A percentile compares a stretch with the other conserved stretches of the same genome.
Conservation (phyloP, 2,329 filamentous ascomycete genomes). For the Aspergillus amoenus region DNA sequence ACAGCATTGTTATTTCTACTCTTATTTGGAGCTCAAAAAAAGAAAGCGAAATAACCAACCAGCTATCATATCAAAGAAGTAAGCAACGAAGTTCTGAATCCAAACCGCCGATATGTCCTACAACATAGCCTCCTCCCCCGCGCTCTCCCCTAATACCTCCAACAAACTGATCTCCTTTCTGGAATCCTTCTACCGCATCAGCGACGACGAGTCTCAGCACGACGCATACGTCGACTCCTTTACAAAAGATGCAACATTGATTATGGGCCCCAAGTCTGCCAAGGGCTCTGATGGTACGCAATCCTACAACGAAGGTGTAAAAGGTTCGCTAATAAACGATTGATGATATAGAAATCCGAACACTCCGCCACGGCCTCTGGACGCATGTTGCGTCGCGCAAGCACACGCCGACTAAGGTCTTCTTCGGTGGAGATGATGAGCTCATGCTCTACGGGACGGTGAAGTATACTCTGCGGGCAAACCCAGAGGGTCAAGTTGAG, state of each 20-base stretch:
- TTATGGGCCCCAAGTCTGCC: conserved; percentile 38
- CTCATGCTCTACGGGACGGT: conserved; percentile 41
- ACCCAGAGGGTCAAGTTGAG: conserved; percentile 31
- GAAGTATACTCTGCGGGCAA: conserved; percentile 33
- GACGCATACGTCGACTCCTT: conserved; percentile 36
- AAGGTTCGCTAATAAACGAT: conserved; percentile 8
- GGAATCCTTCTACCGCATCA: conserved; percentile 37
- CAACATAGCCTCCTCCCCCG: conserved; percentile 27
- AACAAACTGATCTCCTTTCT: conserved; percentile 32
- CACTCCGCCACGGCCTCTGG: conserved; percentile 37
- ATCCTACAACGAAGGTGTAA: no score
- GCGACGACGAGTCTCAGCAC: conserved; percentile 35
- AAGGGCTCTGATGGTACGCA: conserved; percentile 27
- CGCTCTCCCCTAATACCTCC: conserved; percentile 26
- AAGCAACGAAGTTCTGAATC: neutral
- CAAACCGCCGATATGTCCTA: conserved; percentile 30
- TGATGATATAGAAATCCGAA: conserved; percentile 29
- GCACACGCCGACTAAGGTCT: conserved; percentile 31
- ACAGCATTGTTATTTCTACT: conserved; percentile 1
- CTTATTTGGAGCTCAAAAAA: neutral
- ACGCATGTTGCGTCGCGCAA: conserved; percentile 35
- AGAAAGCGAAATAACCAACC: neutral
- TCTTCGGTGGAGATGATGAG: conserved; percentile 33
- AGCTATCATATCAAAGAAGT: no score
- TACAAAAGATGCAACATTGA: conserved; percentile 36